Conservation (phyloP, 1,284 basidiomycete genomes). For the Butyriboletus pseudospeciosus region DNA sequence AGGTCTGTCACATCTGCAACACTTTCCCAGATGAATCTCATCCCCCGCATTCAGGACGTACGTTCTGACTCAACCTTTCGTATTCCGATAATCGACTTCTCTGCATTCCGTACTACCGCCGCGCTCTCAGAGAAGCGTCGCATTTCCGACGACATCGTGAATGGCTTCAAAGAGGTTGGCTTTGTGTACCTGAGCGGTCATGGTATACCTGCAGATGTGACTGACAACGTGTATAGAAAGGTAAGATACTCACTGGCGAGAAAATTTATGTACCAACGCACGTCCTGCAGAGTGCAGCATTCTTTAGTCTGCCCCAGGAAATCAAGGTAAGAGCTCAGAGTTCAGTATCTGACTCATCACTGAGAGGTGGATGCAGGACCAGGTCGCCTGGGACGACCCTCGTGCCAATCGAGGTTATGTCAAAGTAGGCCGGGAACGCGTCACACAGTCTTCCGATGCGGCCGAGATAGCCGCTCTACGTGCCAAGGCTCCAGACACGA, state of each 20-base stretch:
- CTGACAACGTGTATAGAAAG: constrained; percentile 60
- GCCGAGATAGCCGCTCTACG: constrained; percentile 73
- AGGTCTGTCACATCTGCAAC: constrained; percentile 15
- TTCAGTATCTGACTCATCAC: background rate
- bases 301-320: constrained; percentile 64
- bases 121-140: constrained; percentile 54
- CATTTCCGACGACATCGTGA: constrained; percentile 66
- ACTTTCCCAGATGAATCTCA: background rate
- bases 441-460: constrained; percentile 67
- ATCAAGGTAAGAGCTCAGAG: constrained; percentile 46
- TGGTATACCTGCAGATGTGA: constrained; percentile 52
- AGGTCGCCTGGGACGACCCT: constrained; percentile 75
- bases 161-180: constrained; percentile 72
- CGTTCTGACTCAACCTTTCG: constrained; percentile 36
- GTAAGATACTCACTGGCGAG: constrained; percentile 32
- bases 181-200: constrained; percentile 72
- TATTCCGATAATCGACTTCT: constrained; percentile 78
- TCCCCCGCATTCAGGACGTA: constrained; percentile 17
- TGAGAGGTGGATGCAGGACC: constrained; percentile 36
- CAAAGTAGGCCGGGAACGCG: constrained; percentile 71
- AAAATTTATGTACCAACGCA: background rate
- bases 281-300: constrained; percentile 57
- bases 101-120: constrained; percentile 53
- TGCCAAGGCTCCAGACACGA: constrained; percentile 68
- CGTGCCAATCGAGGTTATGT: constrained; percentile 82